Evolutionary conservation across 2,329 filamentous ascomycete species (phyloP), one percentile per base, ranked within the genome.

Genomic region (Talaromyces sp.): DNA sequence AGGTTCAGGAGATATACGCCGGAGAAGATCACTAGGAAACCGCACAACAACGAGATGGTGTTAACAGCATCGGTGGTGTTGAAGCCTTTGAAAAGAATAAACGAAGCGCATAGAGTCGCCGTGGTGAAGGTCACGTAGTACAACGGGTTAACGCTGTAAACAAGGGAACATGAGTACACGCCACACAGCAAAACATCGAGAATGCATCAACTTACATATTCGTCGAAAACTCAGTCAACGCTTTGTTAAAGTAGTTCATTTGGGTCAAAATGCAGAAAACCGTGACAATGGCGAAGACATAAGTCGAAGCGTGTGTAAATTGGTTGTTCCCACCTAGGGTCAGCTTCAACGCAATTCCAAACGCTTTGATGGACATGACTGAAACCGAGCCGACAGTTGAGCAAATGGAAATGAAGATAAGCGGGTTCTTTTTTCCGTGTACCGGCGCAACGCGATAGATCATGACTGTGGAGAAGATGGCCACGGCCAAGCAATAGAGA

Each of bases 241-340:
- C 95, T 78, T 99, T 99, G 83, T 99, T 99, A 79, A 99, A 96
- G 78, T 99, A 99, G 78, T 99, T 99, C 95, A 99, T 98, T 82
- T 99, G 95, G 8, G 93, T 97, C 68, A 99, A 77, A 73, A 99
- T 98, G 81, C 95, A 99, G 66, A 97, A 91, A 3, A 84, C 83
- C 0, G 93, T 95, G 66, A 98, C 86, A 67, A 99, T 97, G 77
- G 94, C 88, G 75, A 99, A 99, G 65, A 97, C 93, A 70, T 99
- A 99, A 63, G 96, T 99, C 56, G 92, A 96, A 2, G 96, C 91
- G 69, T 96, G 91, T 5, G 86, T 87, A 76, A 99, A 97, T 76
- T 99, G 95, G 78, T 99, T 99, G 77, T 96, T 89, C 59, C 94
- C 95, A 55, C 85, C 87, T 67, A 99, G 86, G 0, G 94, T 98